Conservation (phyloP, 805 yeast species). For the Suhomyces sp. region DNA sequence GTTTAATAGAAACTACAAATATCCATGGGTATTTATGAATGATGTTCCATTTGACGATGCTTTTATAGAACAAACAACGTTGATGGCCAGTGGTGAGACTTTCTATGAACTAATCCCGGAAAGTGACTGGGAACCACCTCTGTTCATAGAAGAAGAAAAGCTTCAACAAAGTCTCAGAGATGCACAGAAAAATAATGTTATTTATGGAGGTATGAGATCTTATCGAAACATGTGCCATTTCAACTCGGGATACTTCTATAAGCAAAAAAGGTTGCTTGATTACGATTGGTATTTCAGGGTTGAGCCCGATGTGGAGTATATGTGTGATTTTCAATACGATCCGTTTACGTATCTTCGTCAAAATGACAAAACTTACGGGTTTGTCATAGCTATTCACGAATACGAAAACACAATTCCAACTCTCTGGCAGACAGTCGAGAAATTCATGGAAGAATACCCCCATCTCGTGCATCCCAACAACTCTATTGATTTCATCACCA, state of each 20-base stretch:
- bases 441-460: conserved; percentile 45
- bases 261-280: conserved; percentile 40
- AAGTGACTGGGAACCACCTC: conserved; percentile 41
- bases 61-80: conserved; percentile 40
- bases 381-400: conserved; percentile 49
- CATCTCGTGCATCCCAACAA: conserved; percentile 46
- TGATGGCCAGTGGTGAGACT: conserved; percentile 43
- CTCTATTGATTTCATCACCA: conserved; percentile 46
- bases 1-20: conserved; percentile 36
- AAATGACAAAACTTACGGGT: conserved; percentile 48
- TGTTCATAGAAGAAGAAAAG: conserved; percentile 28
- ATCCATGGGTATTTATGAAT: conserved; percentile 46
- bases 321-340: conserved; percentile 57
- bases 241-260: conserved; percentile 62
- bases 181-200: conserved; percentile 22
- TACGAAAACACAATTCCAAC: conserved; percentile 51
- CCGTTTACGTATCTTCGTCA: conserved; percentile 44
- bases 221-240: conserved; percentile 72
- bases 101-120: conserved; percentile 40
- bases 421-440: conserved; percentile 47
- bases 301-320: conserved; percentile 55
- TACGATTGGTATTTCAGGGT: conserved; percentile 61
- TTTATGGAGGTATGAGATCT: conserved; percentile 48
- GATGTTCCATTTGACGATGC: conserved; percentile 42
- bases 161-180: conserved; percentile 23